Base-by-base conservation (phyloP, 1,284 basidiomycete genomes). In the Pseudozyma sp. region DNA sequence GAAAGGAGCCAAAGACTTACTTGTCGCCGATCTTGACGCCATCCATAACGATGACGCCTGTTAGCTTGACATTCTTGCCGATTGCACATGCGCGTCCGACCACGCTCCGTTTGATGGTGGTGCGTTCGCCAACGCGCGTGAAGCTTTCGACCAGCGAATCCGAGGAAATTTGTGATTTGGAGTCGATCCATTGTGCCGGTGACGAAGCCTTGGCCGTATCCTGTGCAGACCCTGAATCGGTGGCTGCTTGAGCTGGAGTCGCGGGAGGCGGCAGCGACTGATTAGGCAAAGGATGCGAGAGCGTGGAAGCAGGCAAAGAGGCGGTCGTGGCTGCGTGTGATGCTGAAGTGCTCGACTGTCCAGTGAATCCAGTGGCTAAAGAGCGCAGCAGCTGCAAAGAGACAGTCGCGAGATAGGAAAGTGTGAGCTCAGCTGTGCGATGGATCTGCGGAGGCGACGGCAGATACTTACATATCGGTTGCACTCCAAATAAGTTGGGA, bases 51-150 rank as follows among this genome's bases (percentile, higher is more conserved):
- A 98, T 89, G 77, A 92, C 94, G n/a, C 92, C 92, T 1, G 88
- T 88, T 58, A 98, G 89, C 84, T 91, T 94, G 33, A 89, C 91
- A 86, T 91, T 91, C 82, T 90, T 93, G 11, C 94, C 94, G 66
- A 98, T 92, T 24, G 90, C 86, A 78, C 94, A 96, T 80, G 95
- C 93, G 66, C 91, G 89, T 6, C 96, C 96, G 29, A 98, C 89
- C 24, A 95, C 88, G 8, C 91, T 92, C 74, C 91, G 91, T 85
- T 97, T 98, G 85, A 99, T 90, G 35, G 87, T 91, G 17, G 92
- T 90, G 46, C 90, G 90, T 81, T 97, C 95, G 7, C 90, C 91
- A 7, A 99, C 87, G 53, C 90, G 89, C 10, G 92, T 92, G 4
- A 91, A 92, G 49, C 90, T 89, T 7, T 92, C 93, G 13, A 98